Evolutionary conservation across 148 eudicot species (phyloP), one percentile per base, ranked within the genome.

Genomic region (Cornus kousa): DNA sequence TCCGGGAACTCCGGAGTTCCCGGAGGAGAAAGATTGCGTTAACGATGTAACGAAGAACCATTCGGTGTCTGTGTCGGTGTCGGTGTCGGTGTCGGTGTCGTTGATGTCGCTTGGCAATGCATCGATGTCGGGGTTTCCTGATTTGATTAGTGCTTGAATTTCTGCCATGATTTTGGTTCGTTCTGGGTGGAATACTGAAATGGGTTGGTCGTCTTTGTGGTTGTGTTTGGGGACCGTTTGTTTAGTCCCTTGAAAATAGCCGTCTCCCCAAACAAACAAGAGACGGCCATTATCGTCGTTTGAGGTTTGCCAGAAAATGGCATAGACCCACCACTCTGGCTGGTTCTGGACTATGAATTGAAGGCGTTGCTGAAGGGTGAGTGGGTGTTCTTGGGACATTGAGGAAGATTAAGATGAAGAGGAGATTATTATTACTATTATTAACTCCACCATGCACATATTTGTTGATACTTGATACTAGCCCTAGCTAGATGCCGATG

Each of bases 1-100:
- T 1, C 92, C 93, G 1, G 88, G 81, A 20, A 84, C 77, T 5
- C 93, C 89, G 1, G 28, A 28, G n/a, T 83, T 87, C 0, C 75
- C 75, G 40, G 73, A 62, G 6, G 82, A 65, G 62, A 85, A 81
- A 13, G 90, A 80, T 23, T 76, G 83, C 10, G 89, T 78, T 2
- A 88, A 40, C 11, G 97, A 93, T 59, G 84, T 88, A 70, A 93
- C 72, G 85, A 88, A 95, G 83, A 93, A 95, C 97, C 97, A 90
- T 66, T 90, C 94, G 10, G 85, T 80, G 57, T 87, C 94, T 14
- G 82, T 80, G 68, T 78, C 85, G 28, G 28, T 80, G 57, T 87
- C 94, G 19, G 82, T 80, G 68, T 78, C 85, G 28, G 28, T 28
- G 28, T 28, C 28, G 28, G 28, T 80, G 57, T 87, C 94, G 19